Conservation (phyloP, 169 alveolate genomes). For the Theileria annulata region DNA sequence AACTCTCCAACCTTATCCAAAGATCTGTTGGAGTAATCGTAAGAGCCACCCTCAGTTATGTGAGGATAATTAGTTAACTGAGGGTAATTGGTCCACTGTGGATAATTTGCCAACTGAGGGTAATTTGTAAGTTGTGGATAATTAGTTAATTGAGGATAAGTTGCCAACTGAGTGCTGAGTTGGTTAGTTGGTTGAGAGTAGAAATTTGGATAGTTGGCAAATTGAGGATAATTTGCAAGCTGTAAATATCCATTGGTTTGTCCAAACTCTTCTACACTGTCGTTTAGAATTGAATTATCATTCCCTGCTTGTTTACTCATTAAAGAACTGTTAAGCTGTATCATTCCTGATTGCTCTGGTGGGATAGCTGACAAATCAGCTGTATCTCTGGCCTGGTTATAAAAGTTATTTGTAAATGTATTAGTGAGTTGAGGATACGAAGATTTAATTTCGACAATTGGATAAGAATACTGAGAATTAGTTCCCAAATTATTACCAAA, state of each 20-base stretch:
- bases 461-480: neutral
- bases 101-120: slow-evolving; percentile 5
- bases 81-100: slow-evolving; percentile 6
- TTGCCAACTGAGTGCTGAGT: neutral
- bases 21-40: neutral
- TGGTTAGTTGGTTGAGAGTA: neutral
- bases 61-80: neutral
- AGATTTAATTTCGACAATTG: neutral
- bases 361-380: neutral
- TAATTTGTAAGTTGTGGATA: neutral
- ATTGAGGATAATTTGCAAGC: neutral
- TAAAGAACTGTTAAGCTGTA: neutral
- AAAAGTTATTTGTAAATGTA: slow-evolving; percentile 2
- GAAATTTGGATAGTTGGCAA: slow-evolving; percentile 1
- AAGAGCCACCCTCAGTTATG: neutral
- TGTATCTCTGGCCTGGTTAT: neutral
- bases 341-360: neutral
- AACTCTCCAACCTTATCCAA: neutral
- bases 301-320: neutral
- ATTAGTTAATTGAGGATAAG: neutral
- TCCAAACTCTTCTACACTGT: slow-evolving; percentile 1
- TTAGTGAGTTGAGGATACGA: neutral
- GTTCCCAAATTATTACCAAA: neutral
- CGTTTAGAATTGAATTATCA: neutral
- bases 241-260: neutral